phyloP scores from a whole-genome alignment of 306 rosid species.

The Cucurbita argyrosperma region DNA sequence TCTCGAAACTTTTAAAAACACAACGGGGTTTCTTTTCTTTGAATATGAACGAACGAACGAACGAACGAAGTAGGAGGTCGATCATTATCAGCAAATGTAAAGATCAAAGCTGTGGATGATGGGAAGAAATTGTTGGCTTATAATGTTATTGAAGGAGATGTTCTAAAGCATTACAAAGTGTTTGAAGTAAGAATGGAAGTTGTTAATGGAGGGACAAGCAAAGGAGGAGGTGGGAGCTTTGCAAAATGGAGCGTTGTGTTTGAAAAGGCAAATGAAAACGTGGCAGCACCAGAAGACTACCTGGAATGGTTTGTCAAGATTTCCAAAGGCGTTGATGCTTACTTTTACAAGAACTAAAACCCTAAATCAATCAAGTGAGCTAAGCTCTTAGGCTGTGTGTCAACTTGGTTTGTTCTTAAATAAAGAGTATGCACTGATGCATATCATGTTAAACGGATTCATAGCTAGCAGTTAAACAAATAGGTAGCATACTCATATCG shows the following conservation, averaged over 20 bases:
- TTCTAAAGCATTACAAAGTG: neutral
- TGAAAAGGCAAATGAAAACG: slow-evolving; percentile 13
- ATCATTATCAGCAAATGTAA: neutral
- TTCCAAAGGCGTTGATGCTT: slow-evolving; percentile 11
- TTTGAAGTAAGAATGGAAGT: neutral
- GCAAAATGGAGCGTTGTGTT: slow-evolving; percentile 6
- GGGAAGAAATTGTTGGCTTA: neutral
- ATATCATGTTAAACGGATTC: too few species aligned
- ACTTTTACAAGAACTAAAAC: neutral
- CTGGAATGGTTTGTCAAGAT: slow-evolving; percentile 2
- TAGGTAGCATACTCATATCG: too few species aligned
- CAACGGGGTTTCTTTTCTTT: too few species aligned
- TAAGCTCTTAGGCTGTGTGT: neutral
- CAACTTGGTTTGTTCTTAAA: neutral
- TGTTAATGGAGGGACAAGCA: neutral
- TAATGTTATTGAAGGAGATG: neutral
- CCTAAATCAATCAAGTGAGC: neutral
- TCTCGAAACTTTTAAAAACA: too few species aligned
- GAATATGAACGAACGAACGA: neutral
- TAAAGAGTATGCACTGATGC: neutral
- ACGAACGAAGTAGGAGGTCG: neutral
- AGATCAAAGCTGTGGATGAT: neutral
- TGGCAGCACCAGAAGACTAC: slow-evolving; percentile 1
- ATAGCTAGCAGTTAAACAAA: too few species aligned
- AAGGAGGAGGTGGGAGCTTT: neutral